A percentile compares a stretch with the other conserved stretches of the same genome.
Conservation (phyloP, 2,329 filamentous ascomycete genomes). For the Colletotrichum godetiae region DNA sequence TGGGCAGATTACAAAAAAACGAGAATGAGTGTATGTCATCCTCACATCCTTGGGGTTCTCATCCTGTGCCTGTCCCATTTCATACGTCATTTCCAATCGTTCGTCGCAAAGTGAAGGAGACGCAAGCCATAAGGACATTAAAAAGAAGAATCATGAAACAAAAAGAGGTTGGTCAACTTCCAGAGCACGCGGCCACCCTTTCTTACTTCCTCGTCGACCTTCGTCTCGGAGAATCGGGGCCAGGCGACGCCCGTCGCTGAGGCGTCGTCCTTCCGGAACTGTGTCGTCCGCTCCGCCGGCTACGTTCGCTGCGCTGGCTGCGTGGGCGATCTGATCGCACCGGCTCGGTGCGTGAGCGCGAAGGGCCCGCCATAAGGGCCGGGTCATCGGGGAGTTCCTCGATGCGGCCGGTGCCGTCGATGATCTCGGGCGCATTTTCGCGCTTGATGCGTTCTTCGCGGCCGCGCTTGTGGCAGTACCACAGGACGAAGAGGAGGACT, state of each 20-base stretch:
- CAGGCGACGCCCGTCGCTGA: constrained; percentile 8
- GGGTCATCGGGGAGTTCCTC: constrained; percentile 64
- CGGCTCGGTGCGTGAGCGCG: constrained; percentile 31
- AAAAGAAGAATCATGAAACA: background rate
- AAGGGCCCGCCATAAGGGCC: constrained; percentile 51
- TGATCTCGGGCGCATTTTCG: constrained; percentile 52
- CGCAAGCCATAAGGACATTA: background rate
- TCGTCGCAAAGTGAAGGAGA: background rate
- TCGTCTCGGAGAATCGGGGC: constrained; percentile 14
- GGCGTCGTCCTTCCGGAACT: constrained; percentile 28
- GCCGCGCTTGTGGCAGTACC: constrained; percentile 98
- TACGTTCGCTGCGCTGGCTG: constrained; percentile 35
- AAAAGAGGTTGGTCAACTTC: too few relatives aligned
- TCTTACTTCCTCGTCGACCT: constrained; percentile 22
- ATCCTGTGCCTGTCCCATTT: background rate
- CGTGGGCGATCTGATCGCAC: constrained; percentile 17
- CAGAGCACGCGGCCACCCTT: background rate
- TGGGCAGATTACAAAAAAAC: background rate
- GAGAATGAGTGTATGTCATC: background rate
- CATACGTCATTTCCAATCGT: constrained; percentile 9
- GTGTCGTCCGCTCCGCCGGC: constrained; percentile 31
- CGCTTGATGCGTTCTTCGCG: constrained; percentile 82
- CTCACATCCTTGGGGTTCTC: background rate
- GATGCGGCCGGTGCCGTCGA: constrained; percentile 54
- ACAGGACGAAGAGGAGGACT: constrained; percentile 93